phyloP scores from a whole-genome alignment of 495 filamentous ascomycete species.

The Xylaria bambusicola region DNA sequence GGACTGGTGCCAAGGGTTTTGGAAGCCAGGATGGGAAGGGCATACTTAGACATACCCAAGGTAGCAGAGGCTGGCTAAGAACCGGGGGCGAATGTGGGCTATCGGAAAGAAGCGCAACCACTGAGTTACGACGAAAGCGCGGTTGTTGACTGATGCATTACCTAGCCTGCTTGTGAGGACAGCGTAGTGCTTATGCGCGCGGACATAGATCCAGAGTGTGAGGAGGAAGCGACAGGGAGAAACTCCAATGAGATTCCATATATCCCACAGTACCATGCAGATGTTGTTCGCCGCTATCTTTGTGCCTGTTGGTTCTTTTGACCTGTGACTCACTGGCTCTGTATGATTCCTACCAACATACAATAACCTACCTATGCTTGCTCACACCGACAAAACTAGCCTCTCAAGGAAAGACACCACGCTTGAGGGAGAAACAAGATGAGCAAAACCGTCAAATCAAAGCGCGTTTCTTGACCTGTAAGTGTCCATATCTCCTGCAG shows the following conservation, averaged over 20 bases:
- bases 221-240: background rate
- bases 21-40: background rate
- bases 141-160: background rate
- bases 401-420: no score
- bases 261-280: background rate
- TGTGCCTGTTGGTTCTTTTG: conserved; percentile 4
- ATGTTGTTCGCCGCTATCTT: conserved; percentile 4
- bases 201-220: background rate
- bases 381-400: background rate
- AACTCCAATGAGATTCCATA: conserved; percentile 14
- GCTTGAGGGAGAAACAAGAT: background rate
- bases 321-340: conserved; percentile 8
- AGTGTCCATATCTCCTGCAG: conserved; percentile 11
- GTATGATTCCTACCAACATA: no score
- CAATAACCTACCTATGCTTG: background rate
- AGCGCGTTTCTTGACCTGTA: background rate
- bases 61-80: no score
- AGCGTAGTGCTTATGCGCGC: background rate
- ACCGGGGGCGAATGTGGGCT: background rate
- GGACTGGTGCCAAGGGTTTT: background rate
- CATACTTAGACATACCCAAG: background rate
- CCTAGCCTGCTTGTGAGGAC: background rate
- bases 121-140: background rate
- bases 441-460: conserved; percentile 10
- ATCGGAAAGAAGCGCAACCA: background rate